Percentiles rank a stretch among this genome's conserved stretches.
Conservation (phyloP, 805 yeast genomes). For the Ogataea pini region DNA sequence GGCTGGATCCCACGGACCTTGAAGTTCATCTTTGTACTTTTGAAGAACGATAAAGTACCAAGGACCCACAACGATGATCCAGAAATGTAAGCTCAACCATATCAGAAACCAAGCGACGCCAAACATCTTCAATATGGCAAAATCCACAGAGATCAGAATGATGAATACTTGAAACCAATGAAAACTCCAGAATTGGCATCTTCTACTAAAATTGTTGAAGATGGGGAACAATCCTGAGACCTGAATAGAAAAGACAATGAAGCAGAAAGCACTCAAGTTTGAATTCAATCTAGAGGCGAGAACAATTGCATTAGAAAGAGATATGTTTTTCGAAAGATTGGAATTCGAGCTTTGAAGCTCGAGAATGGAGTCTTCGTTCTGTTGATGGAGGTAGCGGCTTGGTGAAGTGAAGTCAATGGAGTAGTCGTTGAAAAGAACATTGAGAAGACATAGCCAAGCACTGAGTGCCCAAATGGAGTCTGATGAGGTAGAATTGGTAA, state of each 20-base stretch:
- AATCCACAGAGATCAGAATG: slow-evolving; percentile 34
- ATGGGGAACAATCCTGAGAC: slow-evolving; percentile 72
- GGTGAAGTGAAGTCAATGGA: slow-evolving; percentile 45
- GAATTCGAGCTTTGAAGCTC: slow-evolving; percentile 35
- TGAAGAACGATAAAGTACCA: slow-evolving; percentile 70
- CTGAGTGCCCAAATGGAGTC: slow-evolving; percentile 95
- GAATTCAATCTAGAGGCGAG: slow-evolving; percentile 83
- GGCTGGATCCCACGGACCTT: slow-evolving; percentile 94
- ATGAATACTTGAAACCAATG: slow-evolving; percentile 36
- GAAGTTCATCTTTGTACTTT: slow-evolving; percentile 78
- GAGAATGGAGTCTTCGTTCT: slow-evolving; percentile 15
- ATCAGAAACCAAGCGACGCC: slow-evolving; percentile 43
- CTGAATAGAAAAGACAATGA: slow-evolving; percentile 72
- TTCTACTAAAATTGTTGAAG: slow-evolving; percentile 61
- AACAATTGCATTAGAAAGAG: slow-evolving; percentile 84
- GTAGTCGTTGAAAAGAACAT: slow-evolving; percentile 69
- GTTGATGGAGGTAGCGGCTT: slow-evolving; percentile 15
- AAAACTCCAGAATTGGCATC: slow-evolving; percentile 34
- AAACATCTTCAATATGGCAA: slow-evolving; percentile 38
- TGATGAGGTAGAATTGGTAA: slow-evolving; percentile 84
- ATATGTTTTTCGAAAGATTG: slow-evolving; percentile 77
- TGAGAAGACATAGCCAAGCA: slow-evolving; percentile 71
- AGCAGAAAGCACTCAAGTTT: slow-evolving; percentile 78
- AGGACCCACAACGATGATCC: slow-evolving; percentile 62
- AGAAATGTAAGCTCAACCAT: slow-evolving; percentile 52